Conservation (phyloP, 306 rosid genomes). For the Gastrolobium villosum region DNA sequence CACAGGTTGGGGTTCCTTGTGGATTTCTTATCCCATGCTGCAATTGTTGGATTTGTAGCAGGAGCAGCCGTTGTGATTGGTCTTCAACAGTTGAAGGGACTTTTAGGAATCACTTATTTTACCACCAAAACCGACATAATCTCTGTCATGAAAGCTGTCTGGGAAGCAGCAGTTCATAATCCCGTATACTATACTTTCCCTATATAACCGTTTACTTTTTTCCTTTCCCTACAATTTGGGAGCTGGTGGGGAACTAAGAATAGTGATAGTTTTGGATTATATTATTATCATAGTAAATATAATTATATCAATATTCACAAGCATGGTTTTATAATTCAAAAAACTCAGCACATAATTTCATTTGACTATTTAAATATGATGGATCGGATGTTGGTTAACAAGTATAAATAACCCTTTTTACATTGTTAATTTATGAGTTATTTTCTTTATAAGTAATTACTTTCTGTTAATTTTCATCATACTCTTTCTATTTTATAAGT, state of each 20-base stretch:
- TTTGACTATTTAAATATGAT: neutral
- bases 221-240: conserved; percentile 14
- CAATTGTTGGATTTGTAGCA: conserved; percentile 73
- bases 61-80: conserved; percentile 88
- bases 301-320: no score
- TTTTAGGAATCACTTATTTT: conserved; percentile 70
- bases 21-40: conserved; percentile 83
- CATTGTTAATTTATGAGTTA: no score
- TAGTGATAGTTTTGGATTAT: neutral
- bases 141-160: conserved; percentile 70
- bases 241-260: neutral
- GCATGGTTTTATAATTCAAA: no score
- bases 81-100: conserved; percentile 83
- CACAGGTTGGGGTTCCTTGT: conserved; percentile 79
- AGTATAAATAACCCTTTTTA: no score
- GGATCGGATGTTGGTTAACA: no score
- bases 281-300: neutral
- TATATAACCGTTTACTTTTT: conserved; percentile 8
- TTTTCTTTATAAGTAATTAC: no score
- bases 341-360: neutral
- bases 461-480: no score
- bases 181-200: conserved; percentile 42
- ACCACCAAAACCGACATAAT: conserved; percentile 73
- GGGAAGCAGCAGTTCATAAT: conserved; percentile 59
- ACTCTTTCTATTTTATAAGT: no score